Percentiles rank a stretch among this genome's conserved stretches.
These are phyloP conservation scores for Macadamia integrifolia DNA, from an alignment of 164 flowering plant species.

Conservation along the genomic window DNA sequence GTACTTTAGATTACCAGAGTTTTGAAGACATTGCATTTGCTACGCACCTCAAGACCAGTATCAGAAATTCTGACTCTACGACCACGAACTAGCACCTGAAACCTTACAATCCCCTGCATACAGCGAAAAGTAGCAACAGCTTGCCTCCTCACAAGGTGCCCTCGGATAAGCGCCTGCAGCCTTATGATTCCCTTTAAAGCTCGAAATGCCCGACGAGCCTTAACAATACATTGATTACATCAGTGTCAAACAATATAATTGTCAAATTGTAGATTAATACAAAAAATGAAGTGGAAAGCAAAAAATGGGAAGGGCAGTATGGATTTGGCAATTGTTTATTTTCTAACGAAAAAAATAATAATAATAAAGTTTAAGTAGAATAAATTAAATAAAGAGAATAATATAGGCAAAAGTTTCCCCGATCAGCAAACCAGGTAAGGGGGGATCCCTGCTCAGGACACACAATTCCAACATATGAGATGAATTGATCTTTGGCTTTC, in stretches of 20 bases:
- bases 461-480: no score
- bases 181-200: conserved; percentile 94
- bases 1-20: conserved; percentile 31
- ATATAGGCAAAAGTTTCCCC: no score
- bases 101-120: conserved; percentile 62
- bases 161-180: conserved; percentile 94
- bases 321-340: no score
- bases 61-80: conserved; percentile 45
- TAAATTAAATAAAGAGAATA: no score
- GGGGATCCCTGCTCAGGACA: no score
- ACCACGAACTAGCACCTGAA: conserved; percentile 79
- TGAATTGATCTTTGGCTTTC: no score
- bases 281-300: not conserved
- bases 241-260: conserved; percentile 1
- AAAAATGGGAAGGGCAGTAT: no score
- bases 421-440: no score
- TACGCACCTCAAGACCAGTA: conserved; percentile 35
- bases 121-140: conserved; percentile 67
- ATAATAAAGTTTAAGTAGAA: no score
- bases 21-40: conserved; percentile 19
- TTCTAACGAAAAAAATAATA: no score
- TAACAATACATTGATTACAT: conserved; percentile 17
- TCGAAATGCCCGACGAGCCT: conserved; percentile 94
- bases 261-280: not conserved
- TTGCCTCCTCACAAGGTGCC: conserved; percentile 87